phyloP scores from a whole-genome alignment of 345 rosid genomes.

The Kernera saxatilis region DNA sequence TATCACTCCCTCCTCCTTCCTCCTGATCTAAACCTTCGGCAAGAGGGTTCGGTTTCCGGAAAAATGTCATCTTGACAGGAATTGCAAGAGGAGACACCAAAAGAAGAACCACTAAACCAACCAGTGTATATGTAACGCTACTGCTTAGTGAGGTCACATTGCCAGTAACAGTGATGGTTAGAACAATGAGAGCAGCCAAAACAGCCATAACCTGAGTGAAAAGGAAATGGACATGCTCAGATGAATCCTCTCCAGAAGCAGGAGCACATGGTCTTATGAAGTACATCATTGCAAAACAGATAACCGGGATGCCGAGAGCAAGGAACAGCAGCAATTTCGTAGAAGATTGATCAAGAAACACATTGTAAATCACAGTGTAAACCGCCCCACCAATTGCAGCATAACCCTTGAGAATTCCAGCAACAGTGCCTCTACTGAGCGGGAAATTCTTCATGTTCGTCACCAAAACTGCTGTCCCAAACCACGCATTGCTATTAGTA shows the following conservation, averaged over 20 bases:
- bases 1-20: slow-evolving; percentile 32
- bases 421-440: slow-evolving; percentile 69
- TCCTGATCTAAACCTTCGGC: slow-evolving; percentile 31
- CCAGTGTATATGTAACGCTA: slow-evolving; percentile 37
- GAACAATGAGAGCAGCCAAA: slow-evolving; percentile 52
- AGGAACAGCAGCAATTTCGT: slow-evolving; percentile 49
- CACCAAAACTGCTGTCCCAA: slow-evolving; percentile 77
- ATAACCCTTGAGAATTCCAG: slow-evolving; percentile 86
- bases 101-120: slow-evolving; percentile 51
- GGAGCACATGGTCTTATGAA: slow-evolving; percentile 70
- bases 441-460: slow-evolving; percentile 97
- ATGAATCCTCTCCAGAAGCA: slow-evolving; percentile 78
- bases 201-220: slow-evolving; percentile 58
- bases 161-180: slow-evolving; percentile 41
- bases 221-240: slow-evolving; percentile 56
- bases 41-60: slow-evolving; percentile 42
- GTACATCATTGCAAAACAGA: slow-evolving; percentile 61
- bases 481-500: slow-evolving; percentile 79
- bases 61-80: slow-evolving; percentile 80
- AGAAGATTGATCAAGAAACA: slow-evolving; percentile 45
- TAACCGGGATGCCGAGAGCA: slow-evolving; percentile 57
- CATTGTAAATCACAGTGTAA: slow-evolving; percentile 56
- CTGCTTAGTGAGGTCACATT: slow-evolving; percentile 36
- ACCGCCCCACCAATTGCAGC: slow-evolving; percentile 66
- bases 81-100: slow-evolving; percentile 67